A percentile compares a stretch with the other conserved stretches of the same genome.
These are phyloP conservation scores for Sanghuangporus sanghuang DNA, from an alignment of 1,284 basidiomycete genomes.

Conservation along the genomic window DNA sequence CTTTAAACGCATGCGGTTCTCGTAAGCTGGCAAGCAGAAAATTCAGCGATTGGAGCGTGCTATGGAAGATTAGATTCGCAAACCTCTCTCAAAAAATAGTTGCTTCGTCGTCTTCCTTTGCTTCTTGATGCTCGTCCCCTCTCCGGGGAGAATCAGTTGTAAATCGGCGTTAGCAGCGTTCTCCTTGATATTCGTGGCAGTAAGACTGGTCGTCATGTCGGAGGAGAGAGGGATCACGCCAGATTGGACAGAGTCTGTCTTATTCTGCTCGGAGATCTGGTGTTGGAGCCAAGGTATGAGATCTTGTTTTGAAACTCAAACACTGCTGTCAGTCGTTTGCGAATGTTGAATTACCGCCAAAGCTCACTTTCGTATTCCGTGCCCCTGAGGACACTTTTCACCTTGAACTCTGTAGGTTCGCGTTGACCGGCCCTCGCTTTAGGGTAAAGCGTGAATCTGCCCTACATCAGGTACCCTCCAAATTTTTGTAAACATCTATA, in stretches of 20 bases:
- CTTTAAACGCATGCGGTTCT: conserved; percentile 51
- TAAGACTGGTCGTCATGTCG: conserved; percentile 21
- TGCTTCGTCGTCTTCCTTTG: conserved; percentile 67
- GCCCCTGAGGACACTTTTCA: conserved; percentile 73
- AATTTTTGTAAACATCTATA: conserved; percentile 12
- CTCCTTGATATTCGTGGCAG: conserved; percentile 38
- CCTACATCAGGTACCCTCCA: background rate
- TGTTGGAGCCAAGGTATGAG: conserved; percentile 24
- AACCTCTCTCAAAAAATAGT: conserved; percentile 64
- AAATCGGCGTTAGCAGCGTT: conserved; percentile 38
- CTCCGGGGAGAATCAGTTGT: conserved; percentile 61
- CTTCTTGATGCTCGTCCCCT: conserved; percentile 51
- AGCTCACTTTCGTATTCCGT: conserved; percentile 65
- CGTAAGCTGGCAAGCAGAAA: conserved; percentile 44
- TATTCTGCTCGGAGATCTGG: conserved; percentile 25
- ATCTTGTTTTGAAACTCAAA: conserved; percentile 34
- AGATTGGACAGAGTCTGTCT: conserved; percentile 19
- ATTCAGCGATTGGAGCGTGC: conserved; percentile 6
- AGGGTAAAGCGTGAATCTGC: conserved; percentile 70
- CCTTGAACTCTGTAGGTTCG: conserved; percentile 68
- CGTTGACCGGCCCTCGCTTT: conserved; percentile 51
- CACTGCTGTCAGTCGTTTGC: background rate
- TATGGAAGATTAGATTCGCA: conserved; percentile 6
- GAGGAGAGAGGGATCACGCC: conserved; percentile 36
- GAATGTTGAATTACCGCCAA: background rate